Conservation (phyloP, 1,284 basidiomycete genomes). For the Trametes versicolor region DNA sequence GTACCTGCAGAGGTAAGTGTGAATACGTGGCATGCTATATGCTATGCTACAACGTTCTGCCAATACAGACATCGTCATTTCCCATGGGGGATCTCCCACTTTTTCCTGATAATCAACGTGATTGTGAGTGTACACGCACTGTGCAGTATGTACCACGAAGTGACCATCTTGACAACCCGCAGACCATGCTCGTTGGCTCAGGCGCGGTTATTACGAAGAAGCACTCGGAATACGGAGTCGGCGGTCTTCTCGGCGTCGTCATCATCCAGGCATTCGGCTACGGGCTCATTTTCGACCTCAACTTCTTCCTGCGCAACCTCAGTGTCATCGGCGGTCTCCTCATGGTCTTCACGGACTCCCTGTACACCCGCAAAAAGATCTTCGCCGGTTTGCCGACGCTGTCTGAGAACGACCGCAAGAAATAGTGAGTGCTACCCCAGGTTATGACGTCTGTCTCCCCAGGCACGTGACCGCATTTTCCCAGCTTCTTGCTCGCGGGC, state of each 20-base stretch:
- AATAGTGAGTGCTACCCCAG: conserved; percentile 80
- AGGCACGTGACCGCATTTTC: conserved; percentile 18
- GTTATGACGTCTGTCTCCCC: conserved; percentile 2
- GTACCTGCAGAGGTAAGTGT: conserved; percentile 91
- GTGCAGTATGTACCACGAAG: conserved; percentile 3
- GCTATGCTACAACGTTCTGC: conserved; percentile 11
- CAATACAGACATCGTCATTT: conserved; percentile 86
- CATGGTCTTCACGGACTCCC: conserved; percentile 98
- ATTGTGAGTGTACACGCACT: conserved; percentile 68
- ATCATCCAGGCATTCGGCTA: conserved; percentile 84
- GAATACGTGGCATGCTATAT: conserved; percentile 22
- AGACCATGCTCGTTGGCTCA: conserved; percentile 95
- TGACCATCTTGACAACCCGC: conserved; percentile 7
- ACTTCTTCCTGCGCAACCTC: conserved; percentile 91
- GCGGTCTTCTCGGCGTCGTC: conserved; percentile 91
- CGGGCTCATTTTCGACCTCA: conserved; percentile 80
- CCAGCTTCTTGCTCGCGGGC: conserved; percentile 94
- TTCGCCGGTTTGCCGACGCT: conserved; percentile 94
- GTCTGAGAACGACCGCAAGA: conserved; percentile 96
- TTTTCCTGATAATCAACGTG: conserved; percentile 94
- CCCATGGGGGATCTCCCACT: conserved; percentile 93
- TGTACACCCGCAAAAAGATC: conserved; percentile 86
- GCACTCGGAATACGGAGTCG: conserved; percentile 90
- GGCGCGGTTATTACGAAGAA: conserved; percentile 89
- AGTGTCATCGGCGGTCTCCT: conserved; percentile 58